phyloP scores from a whole-genome alignment of 192 early-diverging fungal species.

The Gigaspora rosea region DNA sequence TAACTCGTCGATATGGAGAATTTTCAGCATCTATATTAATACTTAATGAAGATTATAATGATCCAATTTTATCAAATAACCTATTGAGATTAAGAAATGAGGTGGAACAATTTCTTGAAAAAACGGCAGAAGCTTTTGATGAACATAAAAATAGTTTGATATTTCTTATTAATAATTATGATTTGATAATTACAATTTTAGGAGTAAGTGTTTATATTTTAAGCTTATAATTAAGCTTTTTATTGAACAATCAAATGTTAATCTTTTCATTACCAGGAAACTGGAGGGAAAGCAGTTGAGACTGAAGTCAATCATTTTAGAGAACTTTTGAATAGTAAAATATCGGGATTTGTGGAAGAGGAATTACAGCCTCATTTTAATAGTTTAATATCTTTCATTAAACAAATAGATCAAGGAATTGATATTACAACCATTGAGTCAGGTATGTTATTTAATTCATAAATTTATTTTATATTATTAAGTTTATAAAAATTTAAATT shows the following conservation, averaged over 20 bases:
- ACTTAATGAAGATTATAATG: constrained; percentile 86
- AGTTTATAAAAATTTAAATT: not conserved
- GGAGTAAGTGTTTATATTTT: constrained; percentile 50
- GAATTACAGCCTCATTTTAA: constrained; percentile 83
- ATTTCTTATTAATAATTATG: constrained; percentile 95
- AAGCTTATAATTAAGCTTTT: not conserved
- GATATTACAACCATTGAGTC: constrained; percentile 56
- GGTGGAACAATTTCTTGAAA: constrained; percentile 72
- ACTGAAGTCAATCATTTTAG: constrained; percentile 61
- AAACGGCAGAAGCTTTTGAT: constrained; percentile 70
- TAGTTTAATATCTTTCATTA: constrained; percentile 78
- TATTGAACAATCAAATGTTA: not conserved
- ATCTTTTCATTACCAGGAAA: constrained; percentile 43
- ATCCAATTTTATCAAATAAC: constrained; percentile 73
- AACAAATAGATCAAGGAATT: constrained; percentile 64
- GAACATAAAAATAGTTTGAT: constrained; percentile 71
- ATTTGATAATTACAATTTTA: constrained; percentile 81
- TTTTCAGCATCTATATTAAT: constrained; percentile 87
- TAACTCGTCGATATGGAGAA: constrained; percentile 89
- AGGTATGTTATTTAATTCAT: constrained; percentile 31
- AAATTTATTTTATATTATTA: not conserved
- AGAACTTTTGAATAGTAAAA: constrained; percentile 61
- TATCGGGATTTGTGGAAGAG: constrained; percentile 84
- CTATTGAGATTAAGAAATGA: constrained; percentile 73
- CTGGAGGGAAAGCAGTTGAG: constrained; percentile 47